Base-by-base conservation (phyloP, 2,329 filamentous ascomycete species). In the Trichophyton equinum region DNA sequence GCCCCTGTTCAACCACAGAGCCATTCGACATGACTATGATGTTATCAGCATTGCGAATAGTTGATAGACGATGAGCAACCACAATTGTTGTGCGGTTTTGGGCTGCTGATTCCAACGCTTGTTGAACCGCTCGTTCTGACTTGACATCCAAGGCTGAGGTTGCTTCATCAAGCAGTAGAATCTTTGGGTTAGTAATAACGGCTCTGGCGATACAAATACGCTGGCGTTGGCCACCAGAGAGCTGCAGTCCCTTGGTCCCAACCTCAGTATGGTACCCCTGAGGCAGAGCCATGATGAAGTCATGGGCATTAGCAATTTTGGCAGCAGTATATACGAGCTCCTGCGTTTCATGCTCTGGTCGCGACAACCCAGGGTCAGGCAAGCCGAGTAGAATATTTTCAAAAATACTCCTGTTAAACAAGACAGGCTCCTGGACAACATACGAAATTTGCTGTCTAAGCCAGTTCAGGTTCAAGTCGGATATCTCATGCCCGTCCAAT, bases 401-500 rank as follows among this genome's bases (percentile, higher is more conserved):
- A 65, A 77, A 82, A 40, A 88, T 84, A 0, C 82, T 82, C 38
- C 84, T 80, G 66, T 86, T 85, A 71, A 88, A 88, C 1, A 87
- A 74, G 61, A 85, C 85, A 0, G 84, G 84, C 61, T 88, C 84
- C 67, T 88, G 85, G 63, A 85, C 82, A 3, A 88, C 85, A 4
- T 87, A 75, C 0, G 84, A 82, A 62, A 87, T 86, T 36, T 78
- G 71, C 2, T 74, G 72, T 53, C 82, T 76, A 71, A 81, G 82
- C 65, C 78, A 89, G 64, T 83, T 85, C 38, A 87, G 66, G 67
- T 95, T 95, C 59, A 95, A 76, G 0, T 78, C 84, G 67, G 82
- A 82, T 60, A 94, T 83, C 69, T 92, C 85, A 60, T 85, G 82
- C 6, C 86, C 90, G 68, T 95, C 91, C 3, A 96, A 77, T 64